Evolutionary conservation across 305 asterid genomes (phyloP).

Genomic region (Fraxinus floribunda): DNA sequence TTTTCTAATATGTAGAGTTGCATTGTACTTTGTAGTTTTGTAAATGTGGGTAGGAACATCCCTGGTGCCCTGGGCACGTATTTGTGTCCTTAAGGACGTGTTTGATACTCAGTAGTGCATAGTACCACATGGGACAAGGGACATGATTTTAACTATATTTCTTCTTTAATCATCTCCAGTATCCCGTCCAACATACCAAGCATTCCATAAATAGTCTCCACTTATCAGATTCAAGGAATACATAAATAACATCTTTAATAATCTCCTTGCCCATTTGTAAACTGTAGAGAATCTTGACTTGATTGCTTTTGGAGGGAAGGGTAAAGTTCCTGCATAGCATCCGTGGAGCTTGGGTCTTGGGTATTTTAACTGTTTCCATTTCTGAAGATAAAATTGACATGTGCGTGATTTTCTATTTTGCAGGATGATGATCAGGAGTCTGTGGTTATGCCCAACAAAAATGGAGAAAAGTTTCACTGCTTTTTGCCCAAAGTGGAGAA

Average conservation of each 20-base stretch:
- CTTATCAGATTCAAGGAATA: not conserved
- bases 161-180: not conserved
- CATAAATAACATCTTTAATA: not conserved
- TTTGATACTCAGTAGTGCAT: not conserved
- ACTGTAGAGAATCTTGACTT: not conserved
- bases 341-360: not conserved
- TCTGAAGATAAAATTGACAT: constrained; percentile 1
- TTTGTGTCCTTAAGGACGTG: not conserved
- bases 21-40: not conserved
- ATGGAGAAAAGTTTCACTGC: constrained; percentile 76
- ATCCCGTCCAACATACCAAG: not conserved
- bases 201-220: not conserved
- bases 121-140: not conserved
- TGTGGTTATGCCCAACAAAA: constrained; percentile 63
- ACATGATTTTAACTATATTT: not conserved
- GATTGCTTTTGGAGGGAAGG: not conserved
- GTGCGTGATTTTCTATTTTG: constrained; percentile 26
- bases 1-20: not conserved
- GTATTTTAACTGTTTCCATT: constrained; percentile 6
- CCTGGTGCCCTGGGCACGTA: not conserved
- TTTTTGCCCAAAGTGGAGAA: constrained; percentile 84
- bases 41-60: not conserved
- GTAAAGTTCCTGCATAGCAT: not conserved
- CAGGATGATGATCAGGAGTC: constrained; percentile 91
- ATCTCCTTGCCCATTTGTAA: not conserved